Evolutionary conservation across 495 filamentous ascomycete species (phyloP).

Genomic region (Immersiella caudata): DNA sequence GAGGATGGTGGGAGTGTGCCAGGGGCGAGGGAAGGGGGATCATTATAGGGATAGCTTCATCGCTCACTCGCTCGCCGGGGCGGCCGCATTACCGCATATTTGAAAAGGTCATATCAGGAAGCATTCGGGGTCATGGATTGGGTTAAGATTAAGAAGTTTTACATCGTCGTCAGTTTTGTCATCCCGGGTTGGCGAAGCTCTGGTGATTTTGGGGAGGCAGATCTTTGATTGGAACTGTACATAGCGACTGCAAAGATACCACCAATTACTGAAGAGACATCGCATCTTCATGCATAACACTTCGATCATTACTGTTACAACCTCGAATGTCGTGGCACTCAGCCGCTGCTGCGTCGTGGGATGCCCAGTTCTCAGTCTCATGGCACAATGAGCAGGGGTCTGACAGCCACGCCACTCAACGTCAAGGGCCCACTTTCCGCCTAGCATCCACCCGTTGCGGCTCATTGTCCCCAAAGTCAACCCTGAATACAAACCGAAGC

Average conservation of each 20-base stretch:
- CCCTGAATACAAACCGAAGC: not conserved
- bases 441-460: not conserved
- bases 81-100: not conserved
- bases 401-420: not conserved
- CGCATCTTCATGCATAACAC: not conserved
- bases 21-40: not conserved
- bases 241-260: conserved; percentile 19
- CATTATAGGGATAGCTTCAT: not conserved
- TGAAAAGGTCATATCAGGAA: not conserved
- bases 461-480: not conserved
- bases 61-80: not conserved
- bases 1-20: not conserved
- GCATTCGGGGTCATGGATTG: not conserved
- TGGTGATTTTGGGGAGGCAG: conserved; percentile 1
- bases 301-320: not conserved
- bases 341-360: not conserved
- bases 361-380: not conserved
- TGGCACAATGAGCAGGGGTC: not conserved
- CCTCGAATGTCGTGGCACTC: not conserved
- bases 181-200: not conserved
- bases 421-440: conserved; percentile 4
- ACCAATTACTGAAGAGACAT: not conserved
- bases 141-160: not conserved
- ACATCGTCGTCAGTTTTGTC: not conserved
- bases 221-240: not conserved